Base-by-base conservation (phyloP, 495 filamentous ascomycete genomes). In the Peziza echinospora region DNA sequence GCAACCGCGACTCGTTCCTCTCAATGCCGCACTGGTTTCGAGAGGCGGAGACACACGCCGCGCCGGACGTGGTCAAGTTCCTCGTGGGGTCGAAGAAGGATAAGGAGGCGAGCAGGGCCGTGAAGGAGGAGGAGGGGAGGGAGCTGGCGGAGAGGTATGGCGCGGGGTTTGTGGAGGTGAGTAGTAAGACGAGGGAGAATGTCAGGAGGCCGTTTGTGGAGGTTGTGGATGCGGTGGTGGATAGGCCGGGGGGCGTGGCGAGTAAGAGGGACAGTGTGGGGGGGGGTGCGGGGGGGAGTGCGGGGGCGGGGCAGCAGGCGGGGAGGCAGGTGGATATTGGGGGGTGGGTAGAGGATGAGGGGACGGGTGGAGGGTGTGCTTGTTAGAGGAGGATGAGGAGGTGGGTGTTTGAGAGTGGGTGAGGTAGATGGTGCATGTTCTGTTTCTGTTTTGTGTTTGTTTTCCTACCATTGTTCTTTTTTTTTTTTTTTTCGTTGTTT, bases 21-120 rank as follows among this genome's bases (percentile, higher is more conserved):
- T 61, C 65, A 37, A 71, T 76, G 69, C 69, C 70, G 41, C 61
- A 65, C 41, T 76, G 73, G 72, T 72, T 72, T 49, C 62, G 67
- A n/a, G 72, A 76, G 47, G 71, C 66, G 5, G 66, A 71, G 53
- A 53, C 58, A 6, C 70, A 73, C 50, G 69, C 70, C 6, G 64
- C 64, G 21, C 63, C 67, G 4, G 67, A 66, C 7, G 68, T 68
- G n/a, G 63, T 67, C 24, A 58, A 70, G 47, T 71, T 68, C 47
- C 50, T 76, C 53, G 72, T 73, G 23, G 72, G 71, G 3, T 63
- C 63, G 41, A 76, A 76, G 55, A 57, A 70, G 21, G 72, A 76
- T 55, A 71, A 68, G 49, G 53, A 41, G 17, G 55, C 65, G 30
- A 59, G 59, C 24, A 62, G 70, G 22, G 65, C 65, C n/a, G 70